Percentiles rank a stretch among this genome's conserved stretches.
These are phyloP conservation scores for Polyporus tsugae DNA, from an alignment of 1,284 basidiomycete genomes.

Conservation along the genomic window DNA sequence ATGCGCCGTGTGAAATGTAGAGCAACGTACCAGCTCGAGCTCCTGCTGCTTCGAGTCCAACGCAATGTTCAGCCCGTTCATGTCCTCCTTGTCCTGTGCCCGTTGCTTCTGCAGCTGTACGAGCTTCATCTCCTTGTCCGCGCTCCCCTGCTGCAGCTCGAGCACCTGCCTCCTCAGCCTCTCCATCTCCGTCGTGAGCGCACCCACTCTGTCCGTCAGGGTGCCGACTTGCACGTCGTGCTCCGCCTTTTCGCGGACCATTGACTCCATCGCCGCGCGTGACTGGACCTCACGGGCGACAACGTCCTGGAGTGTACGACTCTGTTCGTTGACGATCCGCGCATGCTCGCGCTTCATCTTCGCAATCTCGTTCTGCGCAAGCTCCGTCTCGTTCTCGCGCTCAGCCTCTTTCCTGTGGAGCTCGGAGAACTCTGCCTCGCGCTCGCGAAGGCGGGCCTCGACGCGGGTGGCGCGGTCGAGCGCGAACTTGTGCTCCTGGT, in stretches of 20 bases:
- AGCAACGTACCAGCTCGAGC: conserved; percentile 76
- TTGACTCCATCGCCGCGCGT: conserved; percentile 54
- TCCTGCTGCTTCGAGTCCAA: conserved; percentile 92
- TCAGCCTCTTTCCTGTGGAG: conserved; percentile 49
- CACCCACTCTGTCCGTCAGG: conserved; percentile 56
- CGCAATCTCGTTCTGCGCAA: conserved; percentile 61
- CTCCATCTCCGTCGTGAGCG: conserved; percentile 69
- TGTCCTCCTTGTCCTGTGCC: conserved; percentile 77
- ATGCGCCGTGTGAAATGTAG: conserved; percentile 18
- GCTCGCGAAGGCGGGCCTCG: conserved; percentile 62
- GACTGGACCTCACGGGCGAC: conserved; percentile 55
- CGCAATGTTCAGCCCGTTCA: conserved; percentile 83
- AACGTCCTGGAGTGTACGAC: conserved; percentile 57
- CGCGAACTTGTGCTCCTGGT: conserved; percentile 64
- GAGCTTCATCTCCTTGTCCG: conserved; percentile 83
- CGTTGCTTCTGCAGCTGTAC: conserved; percentile 76
- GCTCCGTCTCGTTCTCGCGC: conserved; percentile 56
- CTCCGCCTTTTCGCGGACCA: conserved; percentile 61
- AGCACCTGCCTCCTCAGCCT: conserved; percentile 71
- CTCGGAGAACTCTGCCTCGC: conserved; percentile 56
- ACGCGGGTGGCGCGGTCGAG: conserved; percentile 60
- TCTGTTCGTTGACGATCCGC: conserved; percentile 58
- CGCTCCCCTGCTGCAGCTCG: conserved; percentile 79
- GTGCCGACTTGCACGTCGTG: conserved; percentile 55
- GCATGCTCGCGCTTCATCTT: conserved; percentile 62